Evolutionary conservation across 345 rosid genomes (phyloP).

Genomic region (Firmiana major): DNA sequence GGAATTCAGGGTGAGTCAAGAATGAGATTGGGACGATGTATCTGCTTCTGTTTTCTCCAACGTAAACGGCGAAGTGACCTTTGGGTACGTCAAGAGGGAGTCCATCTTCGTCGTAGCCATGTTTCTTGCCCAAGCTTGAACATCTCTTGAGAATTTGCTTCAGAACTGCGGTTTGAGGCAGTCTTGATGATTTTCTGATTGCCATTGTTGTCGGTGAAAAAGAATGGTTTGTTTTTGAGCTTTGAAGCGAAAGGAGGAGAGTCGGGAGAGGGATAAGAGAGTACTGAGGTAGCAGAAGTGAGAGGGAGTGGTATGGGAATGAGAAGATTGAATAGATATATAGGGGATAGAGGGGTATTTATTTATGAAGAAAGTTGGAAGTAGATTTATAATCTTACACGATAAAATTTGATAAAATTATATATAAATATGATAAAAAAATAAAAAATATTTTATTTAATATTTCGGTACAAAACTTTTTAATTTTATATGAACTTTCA

Average conservation of each 20-base stretch:
- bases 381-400: neutral
- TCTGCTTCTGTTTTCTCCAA: constrained; percentile 74
- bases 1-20: constrained; percentile 75
- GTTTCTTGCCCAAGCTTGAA: constrained; percentile 75
- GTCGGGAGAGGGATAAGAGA: constrained; percentile 12
- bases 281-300: constrained; percentile 4
- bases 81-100: constrained; percentile 88
- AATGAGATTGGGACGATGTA: constrained; percentile 84
- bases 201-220: constrained; percentile 40
- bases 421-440: neutral
- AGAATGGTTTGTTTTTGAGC: neutral
- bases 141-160: constrained; percentile 77
- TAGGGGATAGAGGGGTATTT: constrained; percentile 17
- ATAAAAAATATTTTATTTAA: too few relatives aligned
- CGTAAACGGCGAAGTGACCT: constrained; percentile 92
- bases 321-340: neutral
- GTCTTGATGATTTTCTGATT: constrained; percentile 50
- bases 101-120: constrained; percentile 41
- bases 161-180: constrained; percentile 60
- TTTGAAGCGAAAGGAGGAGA: neutral
- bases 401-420: too few relatives aligned
- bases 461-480: too few relatives aligned
- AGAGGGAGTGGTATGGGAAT: constrained; percentile 15
- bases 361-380: constrained; percentile 33
- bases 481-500: too few relatives aligned